A percentile compares a stretch with the other conserved stretches of the same genome.
Conservation (phyloP, 73 alveolate genomes). For the Durusdinium trenchii region DNA sequence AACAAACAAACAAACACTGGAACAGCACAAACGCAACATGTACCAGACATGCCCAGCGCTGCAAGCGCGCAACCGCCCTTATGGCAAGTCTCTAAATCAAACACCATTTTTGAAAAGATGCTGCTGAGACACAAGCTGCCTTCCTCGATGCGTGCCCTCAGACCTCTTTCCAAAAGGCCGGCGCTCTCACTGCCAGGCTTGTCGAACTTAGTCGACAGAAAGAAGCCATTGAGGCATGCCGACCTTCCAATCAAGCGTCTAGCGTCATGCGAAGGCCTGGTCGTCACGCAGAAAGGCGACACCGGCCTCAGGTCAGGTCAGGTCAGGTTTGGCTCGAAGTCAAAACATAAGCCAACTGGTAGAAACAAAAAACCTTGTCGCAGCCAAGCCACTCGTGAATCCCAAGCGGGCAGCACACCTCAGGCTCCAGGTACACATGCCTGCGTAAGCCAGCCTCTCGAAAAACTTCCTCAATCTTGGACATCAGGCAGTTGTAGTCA, state of each 20-base stretch:
- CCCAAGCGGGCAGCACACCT: neutral
- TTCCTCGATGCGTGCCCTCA: neutral
- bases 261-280: neutral
- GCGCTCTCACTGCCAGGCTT: neutral
- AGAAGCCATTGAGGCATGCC: neutral
- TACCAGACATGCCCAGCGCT: too few species aligned
- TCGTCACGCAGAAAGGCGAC: neutral
- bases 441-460: neutral
- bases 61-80: too few species aligned
- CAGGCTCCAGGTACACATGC: neutral
- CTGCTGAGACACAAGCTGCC: neutral
- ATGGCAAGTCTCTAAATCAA: too few species aligned
- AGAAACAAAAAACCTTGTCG: too few species aligned
- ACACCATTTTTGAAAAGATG: too few species aligned
- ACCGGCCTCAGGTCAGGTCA: neutral
- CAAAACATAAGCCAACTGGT: neutral
- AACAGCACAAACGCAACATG: too few species aligned
- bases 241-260: neutral
- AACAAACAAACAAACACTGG: too few species aligned
- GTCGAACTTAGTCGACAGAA: neutral
- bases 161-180: neutral
- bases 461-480: neutral
- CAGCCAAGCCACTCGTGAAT: neutral
- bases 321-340: neutral
- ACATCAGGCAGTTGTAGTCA: neutral